Percentiles rank a stretch among this genome's conserved stretches.
Evolutionary conservation across 2,329 filamentous ascomycete genomes (phyloP).

Genomic region (Aureobasidium melanogenum): DNA sequence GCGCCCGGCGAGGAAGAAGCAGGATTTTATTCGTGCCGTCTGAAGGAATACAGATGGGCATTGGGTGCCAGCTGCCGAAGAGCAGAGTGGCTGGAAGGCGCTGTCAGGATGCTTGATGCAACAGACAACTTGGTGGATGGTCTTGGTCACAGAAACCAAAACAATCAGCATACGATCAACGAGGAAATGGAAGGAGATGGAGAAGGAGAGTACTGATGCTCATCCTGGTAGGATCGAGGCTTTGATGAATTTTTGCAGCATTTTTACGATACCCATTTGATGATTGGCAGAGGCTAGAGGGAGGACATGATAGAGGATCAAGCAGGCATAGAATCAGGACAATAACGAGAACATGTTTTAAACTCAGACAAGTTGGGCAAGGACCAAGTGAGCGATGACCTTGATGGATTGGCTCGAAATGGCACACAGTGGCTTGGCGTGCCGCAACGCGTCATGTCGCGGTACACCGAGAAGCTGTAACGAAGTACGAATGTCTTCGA

Average conservation of each 20-base stretch:
- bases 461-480: background rate
- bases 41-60: conserved; percentile 92
- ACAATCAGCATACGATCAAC: background rate
- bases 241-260: conserved; percentile 4
- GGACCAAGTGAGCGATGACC: background rate
- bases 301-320: background rate
- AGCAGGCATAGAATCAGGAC: background rate
- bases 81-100: conserved; percentile 40
- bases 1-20: conserved; percentile 80
- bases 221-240: background rate
- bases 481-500: background rate
- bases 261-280: conserved; percentile 13
- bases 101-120: conserved; percentile 37
- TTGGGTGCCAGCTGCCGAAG: conserved; percentile 76
- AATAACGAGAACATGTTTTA: background rate
- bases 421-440: background rate
- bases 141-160: conserved; percentile 31
- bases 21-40: conserved; percentile 77
- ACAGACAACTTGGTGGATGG: conserved; percentile 35
- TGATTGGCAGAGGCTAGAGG: background rate
- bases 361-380: background rate
- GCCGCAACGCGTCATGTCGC: background rate
- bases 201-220: background rate
- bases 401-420: background rate
- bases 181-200: background rate